Evolutionary conservation across 2,329 filamentous ascomycete species (phyloP).

Genomic region (Septoria linicola): DNA sequence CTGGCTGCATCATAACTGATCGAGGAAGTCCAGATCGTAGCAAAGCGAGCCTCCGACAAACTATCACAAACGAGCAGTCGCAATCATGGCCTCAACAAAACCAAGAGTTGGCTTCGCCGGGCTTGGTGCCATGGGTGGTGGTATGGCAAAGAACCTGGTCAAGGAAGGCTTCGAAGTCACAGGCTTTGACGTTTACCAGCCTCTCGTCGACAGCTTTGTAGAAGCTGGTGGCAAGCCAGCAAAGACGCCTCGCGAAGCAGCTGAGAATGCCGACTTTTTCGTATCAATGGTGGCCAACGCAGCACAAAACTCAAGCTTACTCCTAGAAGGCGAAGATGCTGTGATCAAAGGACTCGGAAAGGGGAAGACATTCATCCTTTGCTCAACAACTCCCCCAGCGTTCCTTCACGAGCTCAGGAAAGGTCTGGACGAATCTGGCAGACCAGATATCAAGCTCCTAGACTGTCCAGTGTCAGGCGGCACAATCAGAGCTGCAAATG

Average conservation of each 20-base stretch:
- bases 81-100: slow-evolving; percentile 27
- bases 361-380: slow-evolving; percentile 63
- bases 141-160: slow-evolving; percentile 74
- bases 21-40: too few relatives aligned
- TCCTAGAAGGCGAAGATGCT: slow-evolving; percentile 60
- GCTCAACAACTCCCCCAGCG: slow-evolving; percentile 67
- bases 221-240: slow-evolving; percentile 61
- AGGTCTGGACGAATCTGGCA: slow-evolving; percentile 55
- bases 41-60: too few relatives aligned
- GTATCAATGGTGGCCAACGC: slow-evolving; percentile 76
- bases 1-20: too few relatives aligned
- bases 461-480: slow-evolving; percentile 74
- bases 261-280: slow-evolving; percentile 59
- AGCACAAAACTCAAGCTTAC: slow-evolving; percentile 63
- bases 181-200: slow-evolving; percentile 69
- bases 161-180: slow-evolving; percentile 65
- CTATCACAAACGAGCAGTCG: background rate
- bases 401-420: slow-evolving; percentile 62
- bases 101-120: slow-evolving; percentile 58
- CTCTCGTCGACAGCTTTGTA: slow-evolving; percentile 65
- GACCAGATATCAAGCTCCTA: slow-evolving; percentile 65
- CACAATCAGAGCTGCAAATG: slow-evolving; percentile 65
- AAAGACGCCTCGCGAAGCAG: slow-evolving; percentile 61
- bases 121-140: slow-evolving; percentile 78
- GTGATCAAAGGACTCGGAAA: slow-evolving; percentile 55